Evolutionary conservation across 2,329 filamentous ascomycete species (phyloP), one percentile per base, ranked within the genome.

Genomic region (Teratosphaeria nubilosa): DNA sequence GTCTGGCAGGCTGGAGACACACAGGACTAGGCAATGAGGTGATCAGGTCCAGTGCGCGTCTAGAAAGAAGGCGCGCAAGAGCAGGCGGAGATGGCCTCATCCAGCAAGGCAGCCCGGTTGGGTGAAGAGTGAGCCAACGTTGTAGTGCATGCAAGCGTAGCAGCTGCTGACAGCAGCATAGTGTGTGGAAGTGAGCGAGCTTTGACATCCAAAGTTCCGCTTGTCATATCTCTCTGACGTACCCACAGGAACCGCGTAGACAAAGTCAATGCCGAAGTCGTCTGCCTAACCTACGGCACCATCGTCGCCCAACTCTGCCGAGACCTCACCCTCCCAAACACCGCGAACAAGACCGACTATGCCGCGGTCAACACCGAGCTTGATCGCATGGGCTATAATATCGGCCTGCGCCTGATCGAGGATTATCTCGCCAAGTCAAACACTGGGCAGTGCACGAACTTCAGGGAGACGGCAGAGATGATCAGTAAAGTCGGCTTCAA

Each of bases 381-480:
- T 51, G 94, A 99, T 72, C 95, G 92, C 77, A 99, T 99, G 94
- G 94, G 94, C 57, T 96, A 97, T 77, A 97, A 97, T 70, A 99
- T 99, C 64, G 94, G 94, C 30, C 80, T 97, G 70, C 88, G 94
- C 41, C 77, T 99, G 64, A 96, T 99, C 66, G 94, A 99, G 68
- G 94, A 99, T 75, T 99, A 96, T 70, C 84, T 99, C 20, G 94
- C 94, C 68, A 97, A 96, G 74, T 94, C 91, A 5, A 92, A 90
- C 67, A 90, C 88, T 1, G 89, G 90, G 66, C 83, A 91, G 63
- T 99, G 94, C 75, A 81, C 84, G 66, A 97, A 94, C 76, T 96
- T 99, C 71, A 83, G 89, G 59, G 94, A 99, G 73, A 97, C 94
- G 6, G 92, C 94, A 48, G 94, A 99, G 73, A 92, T 95, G 84